Base-by-base conservation (phyloP, 2,329 filamentous ascomycete genomes). In the Westerdykella ornata region DNA sequence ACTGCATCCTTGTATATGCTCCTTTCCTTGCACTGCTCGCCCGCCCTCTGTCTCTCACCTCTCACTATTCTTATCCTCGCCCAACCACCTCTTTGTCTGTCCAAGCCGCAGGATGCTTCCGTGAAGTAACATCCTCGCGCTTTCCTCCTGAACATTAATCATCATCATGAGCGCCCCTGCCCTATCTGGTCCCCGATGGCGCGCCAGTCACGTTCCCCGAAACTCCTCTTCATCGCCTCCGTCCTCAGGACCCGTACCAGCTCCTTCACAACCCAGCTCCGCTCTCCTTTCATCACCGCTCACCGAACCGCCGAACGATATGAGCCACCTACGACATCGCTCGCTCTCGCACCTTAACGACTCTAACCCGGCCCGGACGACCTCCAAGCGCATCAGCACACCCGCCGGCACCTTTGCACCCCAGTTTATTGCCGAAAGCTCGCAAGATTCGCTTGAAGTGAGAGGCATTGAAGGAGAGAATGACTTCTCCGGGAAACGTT, bases 401-500 rank as follows among this genome's bases (percentile, higher is more conserved):
- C 75, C 80, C 5, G 86, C 84, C 0, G 84, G 79, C 50, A 98
- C 92, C 1, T 98, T 98, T 71, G 90, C 92, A 28, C 92, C 90
- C 2, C 86, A 88, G 8, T 98, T 98, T 67, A 97, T 98, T 69
- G 80, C 82, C 0, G 88, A 94, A 50, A 86, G 89, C 50, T 72
- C 85, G 66, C 76, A 80, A 52, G 72, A 73, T 38, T 70, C 70
- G 2, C 71, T 72, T 20, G 75, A 78, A 45, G 72, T 81, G 20
- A 71, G 74, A 15, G 85, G 87, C 14, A 88, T 96, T 45, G 94
- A 98, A 68, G 92, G 92, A 48, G 90, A 96, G 62, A 97, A 96
- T 65, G 92, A 98, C 73, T 97, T 98, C 66, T 98, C 92, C 0
- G 94, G 92, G 43, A 97, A 94, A 71, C 81, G 92, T 72, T 98